Evolutionary conservation across 495 filamentous ascomycete species (phyloP).

Genomic region (Cladorrhinum samala): DNA sequence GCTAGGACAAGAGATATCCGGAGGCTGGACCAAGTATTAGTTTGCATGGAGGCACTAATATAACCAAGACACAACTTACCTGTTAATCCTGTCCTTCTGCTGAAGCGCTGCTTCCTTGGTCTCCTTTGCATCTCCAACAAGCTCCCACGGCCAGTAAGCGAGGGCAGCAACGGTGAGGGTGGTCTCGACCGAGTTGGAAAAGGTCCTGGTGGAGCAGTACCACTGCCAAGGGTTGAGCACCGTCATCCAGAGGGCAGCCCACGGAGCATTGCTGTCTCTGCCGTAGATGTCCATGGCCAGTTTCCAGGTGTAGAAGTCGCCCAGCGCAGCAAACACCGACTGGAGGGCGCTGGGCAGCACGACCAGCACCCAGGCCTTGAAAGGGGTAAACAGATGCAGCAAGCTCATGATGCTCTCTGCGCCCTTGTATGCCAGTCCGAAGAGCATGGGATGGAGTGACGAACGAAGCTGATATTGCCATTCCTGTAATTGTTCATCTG

Average conservation of each 20-base stretch:
- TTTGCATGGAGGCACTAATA: background rate
- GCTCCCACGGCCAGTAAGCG: slow-evolving; percentile 78
- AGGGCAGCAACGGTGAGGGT: slow-evolving; percentile 76
- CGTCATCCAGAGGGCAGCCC: slow-evolving; percentile 63
- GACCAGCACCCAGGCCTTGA: slow-evolving; percentile 58
- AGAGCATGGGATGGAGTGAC: slow-evolving; percentile 82
- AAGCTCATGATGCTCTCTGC: slow-evolving; percentile 46
- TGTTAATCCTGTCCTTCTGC: slow-evolving; percentile 25
- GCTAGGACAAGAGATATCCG: slow-evolving; percentile 67
- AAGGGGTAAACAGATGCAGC: slow-evolving; percentile 41
- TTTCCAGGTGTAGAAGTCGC: slow-evolving; percentile 88
- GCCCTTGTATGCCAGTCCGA: slow-evolving; percentile 69
- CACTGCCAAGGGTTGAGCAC: slow-evolving; percentile 90
- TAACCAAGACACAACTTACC: slow-evolving; percentile 12
- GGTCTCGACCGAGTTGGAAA: slow-evolving; percentile 92
- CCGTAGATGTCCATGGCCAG: slow-evolving; percentile 72
- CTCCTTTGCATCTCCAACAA: slow-evolving; percentile 34
- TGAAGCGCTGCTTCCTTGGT: slow-evolving; percentile 16
- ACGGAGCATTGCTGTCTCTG: slow-evolving; percentile 52
- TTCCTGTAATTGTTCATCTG: slow-evolving; percentile 55
- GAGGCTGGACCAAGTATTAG: slow-evolving; percentile 38
- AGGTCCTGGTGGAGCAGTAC: slow-evolving; percentile 87
- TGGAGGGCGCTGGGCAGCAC: slow-evolving; percentile 70
- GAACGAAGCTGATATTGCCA: slow-evolving; percentile 88
- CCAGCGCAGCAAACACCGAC: slow-evolving; percentile 66